These are phyloP conservation scores for Gentiana macrophylla DNA, from an alignment of 257 asterid species.

Conservation along the genomic window DNA sequence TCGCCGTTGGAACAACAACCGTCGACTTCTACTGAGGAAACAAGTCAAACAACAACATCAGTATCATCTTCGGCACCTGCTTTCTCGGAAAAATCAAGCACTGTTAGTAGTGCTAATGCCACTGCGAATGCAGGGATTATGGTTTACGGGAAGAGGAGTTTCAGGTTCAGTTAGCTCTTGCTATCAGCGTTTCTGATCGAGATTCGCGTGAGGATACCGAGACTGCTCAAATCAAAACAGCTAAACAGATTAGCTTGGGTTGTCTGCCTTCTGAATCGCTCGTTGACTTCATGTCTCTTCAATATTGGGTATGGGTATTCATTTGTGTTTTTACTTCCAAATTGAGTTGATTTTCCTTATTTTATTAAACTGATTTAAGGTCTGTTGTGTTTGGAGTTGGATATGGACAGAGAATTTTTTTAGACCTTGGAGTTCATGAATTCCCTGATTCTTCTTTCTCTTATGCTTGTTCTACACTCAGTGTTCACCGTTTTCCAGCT, in stretches of 20 bases:
- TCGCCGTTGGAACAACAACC: slow-evolving; percentile 6
- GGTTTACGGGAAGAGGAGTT: slow-evolving; percentile 93
- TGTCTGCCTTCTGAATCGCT: slow-evolving; percentile 52
- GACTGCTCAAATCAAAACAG: slow-evolving; percentile 68
- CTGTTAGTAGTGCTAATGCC: slow-evolving; percentile 12
- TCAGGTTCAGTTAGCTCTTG: slow-evolving; percentile 93
- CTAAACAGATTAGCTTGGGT: slow-evolving; percentile 90
- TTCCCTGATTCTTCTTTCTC: no score
- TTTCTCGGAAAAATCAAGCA: slow-evolving; percentile 7
- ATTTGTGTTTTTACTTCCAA: no score
- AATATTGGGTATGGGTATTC: slow-evolving; percentile 53
- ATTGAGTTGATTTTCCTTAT: no score
- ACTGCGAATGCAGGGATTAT: slow-evolving; percentile 22
- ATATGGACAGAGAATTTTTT: no score
- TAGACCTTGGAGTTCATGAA: no score
- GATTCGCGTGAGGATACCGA: slow-evolving; percentile 69
- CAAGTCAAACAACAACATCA: background rate
- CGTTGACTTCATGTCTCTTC: slow-evolving; percentile 62
- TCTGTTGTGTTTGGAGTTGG: no score
- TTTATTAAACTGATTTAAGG: no score
- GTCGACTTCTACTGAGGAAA: slow-evolving; percentile 3
- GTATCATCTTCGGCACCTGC: background rate
- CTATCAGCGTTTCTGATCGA: slow-evolving; percentile 91
- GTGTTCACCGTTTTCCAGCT: no score
- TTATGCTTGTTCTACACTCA: no score